Conservation (phyloP, 2,329 filamentous ascomycete species). For the Apiospora aurea region DNA sequence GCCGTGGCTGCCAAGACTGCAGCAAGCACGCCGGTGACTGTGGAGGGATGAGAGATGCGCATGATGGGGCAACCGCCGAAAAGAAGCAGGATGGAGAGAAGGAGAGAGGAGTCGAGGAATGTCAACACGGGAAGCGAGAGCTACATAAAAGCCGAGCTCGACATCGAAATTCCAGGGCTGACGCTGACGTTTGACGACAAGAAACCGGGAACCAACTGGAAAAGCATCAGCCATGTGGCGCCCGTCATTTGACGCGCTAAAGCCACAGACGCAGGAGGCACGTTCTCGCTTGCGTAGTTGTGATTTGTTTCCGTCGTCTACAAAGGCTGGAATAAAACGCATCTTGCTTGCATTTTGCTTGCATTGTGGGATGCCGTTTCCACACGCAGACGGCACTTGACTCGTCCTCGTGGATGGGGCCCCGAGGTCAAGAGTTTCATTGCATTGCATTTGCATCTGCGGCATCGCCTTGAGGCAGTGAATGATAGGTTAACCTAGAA, state of each 20-base stretch:
- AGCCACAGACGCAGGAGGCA: not conserved
- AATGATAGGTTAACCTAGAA: too few relatives aligned
- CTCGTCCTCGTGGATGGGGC: not conserved
- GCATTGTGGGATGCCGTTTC: not conserved
- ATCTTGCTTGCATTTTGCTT: not conserved
- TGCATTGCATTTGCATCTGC: not conserved
- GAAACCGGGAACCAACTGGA: not conserved
- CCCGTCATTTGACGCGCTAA: not conserved
- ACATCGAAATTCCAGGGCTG: not conserved
- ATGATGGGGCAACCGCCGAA: not conserved
- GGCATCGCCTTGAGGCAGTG: not conserved
- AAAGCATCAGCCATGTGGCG: not conserved
- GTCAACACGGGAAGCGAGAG: not conserved
- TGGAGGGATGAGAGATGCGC: not conserved
- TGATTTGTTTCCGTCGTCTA: not conserved
- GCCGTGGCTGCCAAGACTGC: not conserved
- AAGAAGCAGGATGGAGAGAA: not conserved
- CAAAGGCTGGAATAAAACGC: not conserved
- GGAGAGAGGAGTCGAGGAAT: not conserved
- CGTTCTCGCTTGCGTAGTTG: not conserved
- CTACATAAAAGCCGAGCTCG: too few relatives aligned
- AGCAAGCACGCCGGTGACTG: not conserved
- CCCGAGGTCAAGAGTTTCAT: not conserved
- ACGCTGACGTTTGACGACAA: not conserved
- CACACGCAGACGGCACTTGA: not conserved